These are phyloP conservation scores for Alopecurus myosuroides DNA, from an alignment of 176 grass and related monocot genomes.

Conservation along the genomic window DNA sequence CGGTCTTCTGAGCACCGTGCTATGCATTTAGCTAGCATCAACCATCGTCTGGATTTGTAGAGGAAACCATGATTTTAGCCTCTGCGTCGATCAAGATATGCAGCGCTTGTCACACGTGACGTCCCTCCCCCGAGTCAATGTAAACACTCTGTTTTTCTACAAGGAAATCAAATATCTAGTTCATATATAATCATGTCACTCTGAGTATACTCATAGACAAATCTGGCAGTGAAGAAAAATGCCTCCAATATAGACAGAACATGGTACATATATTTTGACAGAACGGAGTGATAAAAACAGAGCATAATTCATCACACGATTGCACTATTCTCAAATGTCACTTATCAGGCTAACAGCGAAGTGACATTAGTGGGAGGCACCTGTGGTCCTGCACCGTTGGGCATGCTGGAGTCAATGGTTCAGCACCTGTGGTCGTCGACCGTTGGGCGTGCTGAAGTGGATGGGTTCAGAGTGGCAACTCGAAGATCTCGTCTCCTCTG, in stretches of 20 bases:
- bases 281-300: neutral
- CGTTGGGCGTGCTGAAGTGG: neutral
- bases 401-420: conserved; percentile 17
- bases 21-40: neutral
- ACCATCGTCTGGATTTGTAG: neutral
- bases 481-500: conserved; percentile 58
- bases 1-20: conserved; percentile 47
- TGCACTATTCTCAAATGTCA: neutral
- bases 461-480: conserved; percentile 60
- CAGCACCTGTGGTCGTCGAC: neutral
- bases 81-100: neutral
- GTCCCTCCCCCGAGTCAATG: conserved; percentile 5
- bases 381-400: neutral
- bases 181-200: neutral
- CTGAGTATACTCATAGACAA: neutral
- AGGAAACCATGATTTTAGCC: conserved; percentile 2
- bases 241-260: too few species aligned
- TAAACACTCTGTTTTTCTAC: neutral
- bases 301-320: neutral
- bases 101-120: neutral
- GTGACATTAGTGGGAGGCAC: neutral
- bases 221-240: neutral
- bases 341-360: neutral
- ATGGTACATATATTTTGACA: neutral
- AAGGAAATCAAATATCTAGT: neutral